These are phyloP conservation scores for Dalbergia oliveri DNA, from an alignment of 306 rosid genomes.

Conservation along the genomic window DNA sequence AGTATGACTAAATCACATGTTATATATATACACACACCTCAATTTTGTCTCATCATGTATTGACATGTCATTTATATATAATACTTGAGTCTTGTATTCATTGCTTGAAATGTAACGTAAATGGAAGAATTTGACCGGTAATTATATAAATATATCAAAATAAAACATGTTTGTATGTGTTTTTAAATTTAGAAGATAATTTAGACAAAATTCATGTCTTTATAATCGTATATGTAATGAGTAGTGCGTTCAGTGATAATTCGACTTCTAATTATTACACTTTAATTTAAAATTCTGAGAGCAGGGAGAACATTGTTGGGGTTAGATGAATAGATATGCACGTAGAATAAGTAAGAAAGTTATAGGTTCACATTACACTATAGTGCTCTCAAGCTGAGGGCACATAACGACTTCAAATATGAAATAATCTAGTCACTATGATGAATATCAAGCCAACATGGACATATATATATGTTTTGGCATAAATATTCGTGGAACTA, in stretches of 20 bases:
- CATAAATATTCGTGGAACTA: background rate
- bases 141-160: too few species aligned
- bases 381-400: background rate
- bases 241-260: background rate
- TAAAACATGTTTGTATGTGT: too few species aligned
- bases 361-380: background rate
- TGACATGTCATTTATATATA: too few species aligned
- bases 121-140: too few species aligned
- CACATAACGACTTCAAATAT: background rate
- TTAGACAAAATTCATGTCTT: background rate
- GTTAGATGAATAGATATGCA: constrained; percentile 22
- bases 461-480: background rate
- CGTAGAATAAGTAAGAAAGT: background rate
- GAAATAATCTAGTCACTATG: background rate
- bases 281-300: background rate
- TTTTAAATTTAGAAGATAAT: too few species aligned
- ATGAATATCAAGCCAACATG: background rate
- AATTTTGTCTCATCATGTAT: too few species aligned
- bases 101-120: too few species aligned
- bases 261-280: background rate
- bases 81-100: too few species aligned
- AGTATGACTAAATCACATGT: too few species aligned
- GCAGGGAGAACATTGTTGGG: background rate
- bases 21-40: too few species aligned
- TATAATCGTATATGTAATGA: background rate